Conservation (phyloP, 176 grass and related monocot species). For the Cymbopogon citratus region DNA sequence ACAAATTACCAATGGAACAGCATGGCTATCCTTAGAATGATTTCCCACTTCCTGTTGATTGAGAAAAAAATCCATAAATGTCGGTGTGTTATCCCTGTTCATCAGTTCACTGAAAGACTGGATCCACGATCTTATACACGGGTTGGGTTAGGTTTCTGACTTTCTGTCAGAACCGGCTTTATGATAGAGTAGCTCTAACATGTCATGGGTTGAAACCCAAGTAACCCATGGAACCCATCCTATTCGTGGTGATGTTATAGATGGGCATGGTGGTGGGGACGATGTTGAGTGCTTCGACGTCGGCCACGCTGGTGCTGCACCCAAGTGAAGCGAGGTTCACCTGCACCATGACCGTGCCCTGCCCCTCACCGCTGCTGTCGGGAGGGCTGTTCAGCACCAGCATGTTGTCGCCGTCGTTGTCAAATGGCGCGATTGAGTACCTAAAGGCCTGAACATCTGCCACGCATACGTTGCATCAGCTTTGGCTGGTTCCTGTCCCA, state of each 20-base stretch:
- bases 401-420: neutral
- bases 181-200: too few species aligned
- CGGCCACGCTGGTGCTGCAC: conserved; percentile 47
- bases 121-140: neutral
- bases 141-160: neutral
- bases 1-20: conserved; percentile 7
- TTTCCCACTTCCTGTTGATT: neutral
- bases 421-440: neutral
- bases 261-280: conserved; percentile 63
- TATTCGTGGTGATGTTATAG: conserved; percentile 26
- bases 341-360: conserved; percentile 47
- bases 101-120: neutral
- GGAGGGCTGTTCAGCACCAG: neutral
- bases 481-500: neutral
- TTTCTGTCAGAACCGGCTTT: neutral
- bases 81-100: neutral
- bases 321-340: conserved; percentile 58
- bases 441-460: neutral
- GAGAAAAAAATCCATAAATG: neutral
- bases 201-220: neutral
- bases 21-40: neutral
- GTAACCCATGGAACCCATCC: neutral
- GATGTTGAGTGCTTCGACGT: too few species aligned
- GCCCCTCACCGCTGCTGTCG: neutral
- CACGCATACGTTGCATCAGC: rapidly evolving